These are phyloP conservation scores for Arthonia radiata DNA, from an alignment of 495 filamentous ascomycete species.

Conservation along the genomic window DNA sequence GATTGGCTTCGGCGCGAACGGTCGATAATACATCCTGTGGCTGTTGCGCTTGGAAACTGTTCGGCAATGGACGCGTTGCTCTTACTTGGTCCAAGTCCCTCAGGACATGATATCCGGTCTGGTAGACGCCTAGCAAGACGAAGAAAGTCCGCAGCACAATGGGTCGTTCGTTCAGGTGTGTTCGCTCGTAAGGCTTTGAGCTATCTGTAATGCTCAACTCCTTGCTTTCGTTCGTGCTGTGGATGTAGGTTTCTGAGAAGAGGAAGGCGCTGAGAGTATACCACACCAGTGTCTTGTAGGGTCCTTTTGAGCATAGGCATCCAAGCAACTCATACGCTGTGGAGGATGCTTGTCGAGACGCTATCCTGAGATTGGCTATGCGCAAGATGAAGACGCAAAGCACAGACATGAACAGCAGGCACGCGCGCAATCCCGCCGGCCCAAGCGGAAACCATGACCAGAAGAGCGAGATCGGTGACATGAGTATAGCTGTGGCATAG, in stretches of 20 bases:
- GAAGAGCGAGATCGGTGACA: conserved; percentile 21
- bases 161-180: conserved; percentile 65
- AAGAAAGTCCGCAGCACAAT: conserved; percentile 57
- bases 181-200: conserved; percentile 34
- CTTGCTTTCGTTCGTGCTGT: not conserved
- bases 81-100: conserved; percentile 55
- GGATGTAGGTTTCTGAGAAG: conserved; percentile 59
- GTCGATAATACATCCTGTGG: no score
- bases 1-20: no score
- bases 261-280: conserved; percentile 58
- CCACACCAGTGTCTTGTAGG: conserved; percentile 41
- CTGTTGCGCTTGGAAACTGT: no score
- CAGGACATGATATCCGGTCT: conserved; percentile 44
- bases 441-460: conserved; percentile 78
- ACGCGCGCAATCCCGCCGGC: conserved; percentile 43
- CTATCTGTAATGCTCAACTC: conserved; percentile 3
- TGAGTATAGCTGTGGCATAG: conserved; percentile 45
- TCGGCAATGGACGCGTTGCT: no score
- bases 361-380: conserved; percentile 64
- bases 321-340: no score
- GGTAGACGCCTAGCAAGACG: conserved; percentile 36
- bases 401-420: conserved; percentile 39
- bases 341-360: no score
- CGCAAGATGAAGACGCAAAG: conserved; percentile 58
- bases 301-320: no score